These are phyloP conservation scores for Pythium rhizo-oryzae DNA, from an alignment of 352 stramenopile genomes.

Conservation along the genomic window DNA sequence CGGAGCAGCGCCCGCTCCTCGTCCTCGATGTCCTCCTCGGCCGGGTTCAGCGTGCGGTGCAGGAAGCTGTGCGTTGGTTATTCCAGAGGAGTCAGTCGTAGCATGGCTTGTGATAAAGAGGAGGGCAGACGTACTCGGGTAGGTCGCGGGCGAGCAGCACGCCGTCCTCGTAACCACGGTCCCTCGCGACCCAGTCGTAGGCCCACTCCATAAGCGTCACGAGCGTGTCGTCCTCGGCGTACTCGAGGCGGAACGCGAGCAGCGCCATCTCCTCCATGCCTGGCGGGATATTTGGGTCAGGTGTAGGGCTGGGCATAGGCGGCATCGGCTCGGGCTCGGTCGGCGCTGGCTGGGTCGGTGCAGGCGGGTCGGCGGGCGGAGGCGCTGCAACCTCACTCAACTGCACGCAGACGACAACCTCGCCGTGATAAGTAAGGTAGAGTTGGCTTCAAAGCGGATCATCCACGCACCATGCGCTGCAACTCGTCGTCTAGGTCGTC, in stretches of 20 bases:
- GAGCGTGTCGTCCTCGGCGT: slow-evolving; percentile 50
- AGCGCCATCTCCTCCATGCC: slow-evolving; percentile 52
- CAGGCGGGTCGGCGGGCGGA: no score
- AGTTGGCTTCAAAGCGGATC: no score
- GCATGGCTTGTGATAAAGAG: no score
- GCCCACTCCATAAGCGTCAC: slow-evolving; percentile 64
- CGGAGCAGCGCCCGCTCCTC: slow-evolving; percentile 45
- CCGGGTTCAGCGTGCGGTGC: slow-evolving; percentile 56
- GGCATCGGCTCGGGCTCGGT: not conserved
- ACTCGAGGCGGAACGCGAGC: slow-evolving; percentile 60
- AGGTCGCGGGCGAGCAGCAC: slow-evolving; percentile 59
- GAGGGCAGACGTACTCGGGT: slow-evolving; percentile 34
- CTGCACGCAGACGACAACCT: no score
- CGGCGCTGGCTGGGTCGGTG: not conserved
- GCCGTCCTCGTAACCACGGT: slow-evolving; percentile 46
- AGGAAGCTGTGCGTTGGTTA: slow-evolving; percentile 61
- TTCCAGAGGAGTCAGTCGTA: no score
- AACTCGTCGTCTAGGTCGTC: no score
- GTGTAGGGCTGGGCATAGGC: not conserved
- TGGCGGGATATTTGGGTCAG: slow-evolving; percentile 22
- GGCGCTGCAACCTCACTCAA: no score
- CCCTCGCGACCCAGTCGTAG: slow-evolving; percentile 48
- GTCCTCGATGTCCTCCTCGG: slow-evolving; percentile 46
- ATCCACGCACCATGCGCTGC: no score
- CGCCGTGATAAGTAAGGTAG: no score